These are phyloP conservation scores for Chiua sp. DNA, from an alignment of 1,284 basidiomycete species.

Conservation along the genomic window DNA sequence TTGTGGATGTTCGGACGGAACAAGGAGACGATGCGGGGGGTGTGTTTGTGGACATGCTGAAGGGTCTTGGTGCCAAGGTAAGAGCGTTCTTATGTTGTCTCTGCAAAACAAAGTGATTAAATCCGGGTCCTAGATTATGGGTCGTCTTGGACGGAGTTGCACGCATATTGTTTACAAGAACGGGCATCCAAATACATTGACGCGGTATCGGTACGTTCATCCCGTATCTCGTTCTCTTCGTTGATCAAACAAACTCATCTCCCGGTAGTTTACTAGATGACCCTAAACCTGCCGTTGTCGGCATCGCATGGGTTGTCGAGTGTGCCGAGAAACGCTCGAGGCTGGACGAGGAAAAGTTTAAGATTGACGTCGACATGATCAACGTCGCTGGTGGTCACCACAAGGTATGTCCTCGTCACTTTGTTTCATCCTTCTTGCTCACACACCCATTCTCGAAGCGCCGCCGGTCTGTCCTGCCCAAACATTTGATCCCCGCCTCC, in stretches of 20 bases:
- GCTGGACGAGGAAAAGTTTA: conserved; percentile 71
- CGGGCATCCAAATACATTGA: conserved; percentile 78
- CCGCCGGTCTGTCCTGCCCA: conserved; percentile 73
- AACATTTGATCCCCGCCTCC: conserved; percentile 47
- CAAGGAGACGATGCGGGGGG: conserved; percentile 86
- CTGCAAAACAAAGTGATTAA: conserved; percentile 4
- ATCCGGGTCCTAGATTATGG: conserved; percentile 51
- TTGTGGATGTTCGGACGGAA: conserved; percentile 88
- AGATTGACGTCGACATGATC: conserved; percentile 71
- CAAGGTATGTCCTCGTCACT: conserved; percentile 56
- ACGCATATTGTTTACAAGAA: conserved; percentile 95
- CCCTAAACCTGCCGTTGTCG: conserved; percentile 79
- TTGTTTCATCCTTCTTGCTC: background rate
- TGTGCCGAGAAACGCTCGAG: conserved; percentile 62
- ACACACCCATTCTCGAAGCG: conserved; percentile 39
- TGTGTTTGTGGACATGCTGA: conserved; percentile 88
- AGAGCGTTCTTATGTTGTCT: too few relatives aligned
- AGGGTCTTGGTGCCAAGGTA: conserved; percentile 83
- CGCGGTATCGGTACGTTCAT: conserved; percentile 65
- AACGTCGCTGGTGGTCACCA: conserved; percentile 69
- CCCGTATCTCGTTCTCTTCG: background rate
- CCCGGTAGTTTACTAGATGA: conserved; percentile 66
- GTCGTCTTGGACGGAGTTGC: conserved; percentile 73
- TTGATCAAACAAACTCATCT: too few relatives aligned
- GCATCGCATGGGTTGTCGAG: conserved; percentile 88